Base-by-base conservation (phyloP, 306 rosid species). In the Rosa chinensis region DNA sequence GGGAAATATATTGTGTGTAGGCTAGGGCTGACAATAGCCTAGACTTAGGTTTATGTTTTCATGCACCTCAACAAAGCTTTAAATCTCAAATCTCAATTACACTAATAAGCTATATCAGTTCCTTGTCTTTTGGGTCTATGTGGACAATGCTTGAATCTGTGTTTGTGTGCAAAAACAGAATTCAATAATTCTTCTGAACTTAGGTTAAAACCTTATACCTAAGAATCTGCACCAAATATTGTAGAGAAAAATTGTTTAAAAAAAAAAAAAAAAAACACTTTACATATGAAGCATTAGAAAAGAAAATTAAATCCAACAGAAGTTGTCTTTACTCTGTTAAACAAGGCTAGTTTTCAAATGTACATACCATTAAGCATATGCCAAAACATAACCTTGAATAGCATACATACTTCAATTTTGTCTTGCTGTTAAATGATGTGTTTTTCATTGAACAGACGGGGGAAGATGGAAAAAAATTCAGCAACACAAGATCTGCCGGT, bases 361-460 rank as follows among this genome's bases (percentile, higher is more conserved):
- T 71, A 28, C 48, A 7, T 66, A 4, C 39, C 39, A 25, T 28
- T 61, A 23, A 61, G 39, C 55, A 42, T 14, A n/a, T 75, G 76
- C 8, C 4, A 23, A 52, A n/a, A 49, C 55, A 42, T 44, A 42
- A 39, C 17, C 77, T 61, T 49, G 6, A 50, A 43, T 73, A 18
- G 13, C 23, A 35, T 66, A 53, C 71, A 28, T 50, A 40, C 43
- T 8, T 28, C 23, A 7, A 32, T 52, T 58, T 58, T 28, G 16
- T 32, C 42, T 73, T 10, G 17, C 63, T 50, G 5, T 25, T 4
- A 9, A 25, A 25, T 78, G 42, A 47, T 73, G 68, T 80, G 20
- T 76, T 86, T 84, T 87, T 66, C 72, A 18, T 84, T 82, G 73
- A 72, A 62, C 98, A 96, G 99, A 23, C 88, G 97, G 28, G 98